Base-by-base conservation (phyloP, 2,329 filamentous ascomycete genomes). In the Allantophomopsis lycopodina region DNA sequence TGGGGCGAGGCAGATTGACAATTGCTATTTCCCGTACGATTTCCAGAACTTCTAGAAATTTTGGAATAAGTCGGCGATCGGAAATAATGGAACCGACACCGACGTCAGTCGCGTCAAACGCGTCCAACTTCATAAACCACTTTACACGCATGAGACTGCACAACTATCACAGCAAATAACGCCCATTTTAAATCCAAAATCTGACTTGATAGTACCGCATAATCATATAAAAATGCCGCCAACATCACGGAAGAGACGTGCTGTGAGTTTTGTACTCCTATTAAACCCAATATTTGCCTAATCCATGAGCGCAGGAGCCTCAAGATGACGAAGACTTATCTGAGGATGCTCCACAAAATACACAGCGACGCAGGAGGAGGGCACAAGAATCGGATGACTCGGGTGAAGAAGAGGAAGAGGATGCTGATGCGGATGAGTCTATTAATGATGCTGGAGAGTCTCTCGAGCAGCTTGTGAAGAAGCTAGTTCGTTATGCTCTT, bases 401-500 rank as follows among this genome's bases (percentile, higher is more conserved):
- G 5, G 54, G 56, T 7, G 48, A 49, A 5, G 23, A 28, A 8
- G 52, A 54, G 8, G 48, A 48, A 1, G 48, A 49, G 2, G 45
- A 44, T 7, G 47, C 41, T 1, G 42, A 42, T 18, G 48, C 48
- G 2, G 47, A 42, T 10, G 42, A 38, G 3, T 44, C 28, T 2
- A 47, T 50, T 5, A 45, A 42, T 5, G 53, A 45, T 44, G 52
- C 49, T 7, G 46, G 45, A 33, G 45, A 47, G 13, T 47, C 35
- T n/a, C 41, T 47, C 11, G 60, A 67, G 4, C 69, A 74, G 46
- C 56, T 77, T 28, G 68, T 73, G 30, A 79, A 78, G 58, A 79
- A 77, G 51, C 57, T 83, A n/a, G 68, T 82, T n/a, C 69, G 78
- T 39, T 79, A 80, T 48, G 76, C 74, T 3, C 56, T 83, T 17